Conservation (phyloP, 2,329 filamentous ascomycete genomes). For the Penicillium sp. region DNA sequence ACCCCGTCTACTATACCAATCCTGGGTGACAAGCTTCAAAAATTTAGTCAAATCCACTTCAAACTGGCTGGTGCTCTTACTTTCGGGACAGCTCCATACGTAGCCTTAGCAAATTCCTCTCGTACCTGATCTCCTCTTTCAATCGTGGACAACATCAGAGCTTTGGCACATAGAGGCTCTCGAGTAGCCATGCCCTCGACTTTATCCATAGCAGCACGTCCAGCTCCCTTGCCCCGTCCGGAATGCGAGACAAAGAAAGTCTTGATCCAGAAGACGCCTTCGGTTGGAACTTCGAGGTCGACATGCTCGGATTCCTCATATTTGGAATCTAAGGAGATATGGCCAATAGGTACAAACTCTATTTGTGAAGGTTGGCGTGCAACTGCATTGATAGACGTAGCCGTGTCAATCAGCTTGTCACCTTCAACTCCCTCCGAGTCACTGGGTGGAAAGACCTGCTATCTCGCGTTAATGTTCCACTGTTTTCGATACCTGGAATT, state of each 20-base stretch:
- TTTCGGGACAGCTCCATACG: slow-evolving; percentile 13
- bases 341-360: slow-evolving; percentile 11
- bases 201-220: slow-evolving; percentile 12
- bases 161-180: slow-evolving; percentile 8
- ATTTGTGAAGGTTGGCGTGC: slow-evolving; percentile 3
- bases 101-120: slow-evolving; percentile 15
- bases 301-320: slow-evolving; percentile 2
- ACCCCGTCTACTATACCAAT: slow-evolving; percentile 23
- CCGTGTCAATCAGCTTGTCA: slow-evolving; percentile 7
- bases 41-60: background rate
- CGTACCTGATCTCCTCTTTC: slow-evolving; percentile 6
- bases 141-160: slow-evolving; percentile 12
- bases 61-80: slow-evolving; percentile 9
- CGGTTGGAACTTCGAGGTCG: slow-evolving; percentile 5
- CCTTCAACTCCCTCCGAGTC: background rate
- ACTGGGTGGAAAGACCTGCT: slow-evolving; percentile 5
- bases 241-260: slow-evolving; percentile 3
- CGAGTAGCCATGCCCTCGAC: slow-evolving; percentile 10
- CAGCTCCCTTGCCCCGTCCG: slow-evolving; percentile 11
- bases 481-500: background rate
- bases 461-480: background rate
- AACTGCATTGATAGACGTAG: slow-evolving; percentile 6
- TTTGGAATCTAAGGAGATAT: slow-evolving; percentile 12
- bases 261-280: slow-evolving; percentile 14
- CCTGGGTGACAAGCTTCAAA: slow-evolving; percentile 15